Base-by-base conservation (phyloP, 73 alveolate genomes). In the Tetrahymena elliotti region DNA sequence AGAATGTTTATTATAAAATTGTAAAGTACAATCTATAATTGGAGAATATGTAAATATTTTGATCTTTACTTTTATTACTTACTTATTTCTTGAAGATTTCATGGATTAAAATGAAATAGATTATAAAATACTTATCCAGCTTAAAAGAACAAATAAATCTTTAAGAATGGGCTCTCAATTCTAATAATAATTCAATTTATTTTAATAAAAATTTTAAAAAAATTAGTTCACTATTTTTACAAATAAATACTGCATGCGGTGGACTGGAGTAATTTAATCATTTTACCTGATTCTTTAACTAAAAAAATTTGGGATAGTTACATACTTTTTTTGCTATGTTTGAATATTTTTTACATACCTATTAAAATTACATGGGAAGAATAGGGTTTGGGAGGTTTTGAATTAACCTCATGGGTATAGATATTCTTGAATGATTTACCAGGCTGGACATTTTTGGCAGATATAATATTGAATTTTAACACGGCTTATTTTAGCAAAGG, bases 401-500 rank as follows among this genome's bases (percentile, higher is more conserved):
- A 84, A 68, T 83, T 68, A 68, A 68, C 34, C 10, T 68, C 88
- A 27, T 68, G 88, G 88, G 88, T 68, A 68, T 18, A 68, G 88
- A 68, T 84, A 84, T 35, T 94, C 11, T 83, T 94, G 47, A 94
- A 94, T 34, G 47, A 53, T 33, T 84, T 94, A 33, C 96, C 96
- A 9, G 93, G 95, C 13, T 94, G 95, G 96, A 52, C 97, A 38
- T 97, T 96, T 95, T 47, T 94, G 33, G 93, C 93, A n/a, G 98
- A 97, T 83, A 83, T 97, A 18, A 34, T 97, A n/a, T 82, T 97
- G 38, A 94, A 97, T 94, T 97, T 97, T 54, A 93, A 95, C 20
- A 97, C 98, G 27, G 98, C 99, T 22, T 97, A 93, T 94, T 97
- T 96, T 83, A 97, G 96, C 92, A 53, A 96, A 40, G 97, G 97